phyloP scores from a whole-genome alignment of 164 flowering plant species.

The Nymphaea thermarum region DNA sequence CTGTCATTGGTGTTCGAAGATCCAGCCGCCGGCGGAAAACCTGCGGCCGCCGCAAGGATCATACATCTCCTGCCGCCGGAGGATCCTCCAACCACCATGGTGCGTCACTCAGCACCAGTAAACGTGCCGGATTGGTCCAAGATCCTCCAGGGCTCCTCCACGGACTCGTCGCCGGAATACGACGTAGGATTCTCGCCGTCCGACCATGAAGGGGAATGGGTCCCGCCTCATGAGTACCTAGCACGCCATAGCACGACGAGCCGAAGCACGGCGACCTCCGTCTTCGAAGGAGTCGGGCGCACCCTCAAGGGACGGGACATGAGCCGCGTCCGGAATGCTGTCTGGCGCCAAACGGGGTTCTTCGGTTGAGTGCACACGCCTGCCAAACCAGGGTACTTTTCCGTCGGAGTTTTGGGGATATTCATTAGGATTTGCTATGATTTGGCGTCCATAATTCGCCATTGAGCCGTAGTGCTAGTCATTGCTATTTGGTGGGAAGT shows the following conservation, averaged over 20 bases:
- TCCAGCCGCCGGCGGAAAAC: background rate
- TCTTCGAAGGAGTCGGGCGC: conserved; percentile 85
- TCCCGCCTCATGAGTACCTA: conserved; percentile 91
- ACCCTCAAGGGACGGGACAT: conserved; percentile 95
- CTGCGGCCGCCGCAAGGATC: conserved; percentile 31
- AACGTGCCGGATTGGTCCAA: conserved; percentile 80
- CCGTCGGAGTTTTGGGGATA: background rate
- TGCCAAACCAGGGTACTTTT: background rate
- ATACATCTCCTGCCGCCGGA: conserved; percentile 39
- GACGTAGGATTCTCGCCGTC: conserved; percentile 38
- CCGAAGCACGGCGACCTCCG: conserved; percentile 42
- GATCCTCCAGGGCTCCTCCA: conserved; percentile 57
- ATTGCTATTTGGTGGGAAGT: too few relatives aligned
- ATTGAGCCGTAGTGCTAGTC: background rate
- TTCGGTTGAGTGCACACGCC: conserved; percentile 33
- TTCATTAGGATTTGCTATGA: background rate
- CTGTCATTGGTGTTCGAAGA: conserved; percentile 68
- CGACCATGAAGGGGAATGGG: conserved; percentile 35
- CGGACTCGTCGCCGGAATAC: conserved; percentile 53
- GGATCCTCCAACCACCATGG: conserved; percentile 4
- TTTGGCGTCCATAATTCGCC: background rate
- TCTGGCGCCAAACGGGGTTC: conserved; percentile 95
- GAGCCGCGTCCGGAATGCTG: conserved; percentile 90
- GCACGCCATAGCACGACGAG: conserved; percentile 41
- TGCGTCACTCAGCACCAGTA: conserved; percentile 61